Conservation (phyloP, 768 basidiomycete species). For the Sutorius australiensis region DNA sequence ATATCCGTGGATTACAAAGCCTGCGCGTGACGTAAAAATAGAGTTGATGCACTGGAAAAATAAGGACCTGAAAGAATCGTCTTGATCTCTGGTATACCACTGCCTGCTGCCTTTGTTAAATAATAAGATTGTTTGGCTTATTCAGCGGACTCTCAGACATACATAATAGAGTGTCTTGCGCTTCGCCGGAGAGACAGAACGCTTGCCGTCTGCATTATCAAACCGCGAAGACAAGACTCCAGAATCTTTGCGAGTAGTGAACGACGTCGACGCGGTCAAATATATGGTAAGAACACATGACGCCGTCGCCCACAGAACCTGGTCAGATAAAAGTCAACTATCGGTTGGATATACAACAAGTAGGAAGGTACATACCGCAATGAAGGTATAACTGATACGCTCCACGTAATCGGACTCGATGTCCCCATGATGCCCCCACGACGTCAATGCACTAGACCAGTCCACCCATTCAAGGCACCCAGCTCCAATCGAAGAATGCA, state of each 20-base stretch:
- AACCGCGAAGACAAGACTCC: constrained; percentile 56
- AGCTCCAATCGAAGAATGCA: constrained; percentile 25
- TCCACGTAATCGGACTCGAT: constrained; percentile 45
- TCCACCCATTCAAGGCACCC: constrained; percentile 67
- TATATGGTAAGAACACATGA: constrained; percentile 82
- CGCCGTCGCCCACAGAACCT: constrained; percentile 70
- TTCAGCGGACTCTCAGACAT: constrained; percentile 28
- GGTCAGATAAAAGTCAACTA: background rate
- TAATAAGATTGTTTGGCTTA: constrained; percentile 8
- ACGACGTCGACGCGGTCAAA: constrained; percentile 85
- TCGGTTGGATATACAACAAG: background rate
- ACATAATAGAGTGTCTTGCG: constrained; percentile 84
- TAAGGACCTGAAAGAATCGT: constrained; percentile 75
- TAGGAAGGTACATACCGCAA: constrained; percentile 61
- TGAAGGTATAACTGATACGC: constrained; percentile 63
- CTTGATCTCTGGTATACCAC: constrained; percentile 96
- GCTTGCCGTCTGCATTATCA: constrained; percentile 29
- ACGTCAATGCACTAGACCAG: constrained; percentile 62
- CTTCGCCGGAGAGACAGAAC: constrained; percentile 33
- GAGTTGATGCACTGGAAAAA: constrained; percentile 5
- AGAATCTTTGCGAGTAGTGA: constrained; percentile 85
- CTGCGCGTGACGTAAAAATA: constrained; percentile 32
- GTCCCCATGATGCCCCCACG: constrained; percentile 16
- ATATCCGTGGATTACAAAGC: constrained; percentile 97
- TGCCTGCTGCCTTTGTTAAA: constrained; percentile 74